These are phyloP conservation scores for Colletotrichum sp. DNA, from an alignment of 2,329 filamentous ascomycete species.

Conservation along the genomic window DNA sequence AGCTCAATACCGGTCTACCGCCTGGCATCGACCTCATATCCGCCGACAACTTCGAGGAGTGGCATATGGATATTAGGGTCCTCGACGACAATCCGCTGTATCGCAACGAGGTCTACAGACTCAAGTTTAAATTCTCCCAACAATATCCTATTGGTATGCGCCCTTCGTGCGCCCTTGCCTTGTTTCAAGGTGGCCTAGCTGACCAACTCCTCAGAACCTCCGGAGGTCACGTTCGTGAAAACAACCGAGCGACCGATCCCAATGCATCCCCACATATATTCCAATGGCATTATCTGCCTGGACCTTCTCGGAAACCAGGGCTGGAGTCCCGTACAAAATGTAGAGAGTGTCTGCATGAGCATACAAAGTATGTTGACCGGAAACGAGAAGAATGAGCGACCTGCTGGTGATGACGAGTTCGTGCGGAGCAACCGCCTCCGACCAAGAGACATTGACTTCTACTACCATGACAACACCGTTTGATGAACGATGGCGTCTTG, in stretches of 20 bases:
- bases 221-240: conserved; percentile 88
- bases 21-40: conserved; percentile 80
- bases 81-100: conserved; percentile 93
- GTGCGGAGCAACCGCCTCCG: conserved; percentile 79
- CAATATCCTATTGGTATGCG: conserved; percentile 86
- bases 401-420: conserved; percentile 89
- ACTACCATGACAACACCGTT: conserved; percentile 89
- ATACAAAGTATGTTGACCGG: conserved; percentile 98
- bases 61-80: conserved; percentile 90
- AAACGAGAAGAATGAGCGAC: conserved; percentile 89
- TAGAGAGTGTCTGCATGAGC: conserved; percentile 96
- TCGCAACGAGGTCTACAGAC: conserved; percentile 75
- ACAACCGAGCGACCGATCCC: conserved; percentile 74
- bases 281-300: conserved; percentile 97
- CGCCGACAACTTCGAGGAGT: conserved; percentile 84
- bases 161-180: not conserved
- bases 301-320: conserved; percentile 87
- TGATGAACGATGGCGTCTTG: not conserved
- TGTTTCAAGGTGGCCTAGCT: not conserved
- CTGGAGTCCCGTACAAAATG: conserved; percentile 96
- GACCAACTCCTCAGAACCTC: conserved; percentile 69
- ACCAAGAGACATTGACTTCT: conserved; percentile 89
- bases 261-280: conserved; percentile 97
- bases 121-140: conserved; percentile 85
- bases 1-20: conserved; percentile 54